Base-by-base conservation (phyloP, 2,329 filamentous ascomycete species). In the Fusarium sp. region DNA sequence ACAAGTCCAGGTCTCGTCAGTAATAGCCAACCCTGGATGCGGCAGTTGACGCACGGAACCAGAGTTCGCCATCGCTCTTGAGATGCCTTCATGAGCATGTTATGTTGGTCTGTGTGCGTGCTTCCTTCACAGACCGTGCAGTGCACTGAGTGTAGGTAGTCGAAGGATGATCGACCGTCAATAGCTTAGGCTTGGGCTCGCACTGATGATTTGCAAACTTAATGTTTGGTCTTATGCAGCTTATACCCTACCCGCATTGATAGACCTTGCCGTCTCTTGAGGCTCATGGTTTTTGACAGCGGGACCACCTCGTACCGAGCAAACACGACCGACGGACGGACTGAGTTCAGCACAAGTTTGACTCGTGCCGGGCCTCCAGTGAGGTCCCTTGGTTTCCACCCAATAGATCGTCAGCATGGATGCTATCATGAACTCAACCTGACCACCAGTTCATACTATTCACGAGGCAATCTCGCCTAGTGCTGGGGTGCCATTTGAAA, bases 361-460 rank as follows among this genome's bases (percentile, higher is more conserved):
- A 67, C 55, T 67, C 48, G 39, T 31, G 35, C 42, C 28, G 36
- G 29, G 7, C 10, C 5, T 45, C 26, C 24, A 19, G 42, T 59
- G 61, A 70, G 57, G 56, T 55, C 41, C 40, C 52, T 61, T 45
- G 24, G 43, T 53, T 65, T 36, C 55, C 49, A 54, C 52, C 52
- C 53, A 52, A 52, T 46, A 52, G 68, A 70, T 71, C 67, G 56
- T 54, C 68, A 63, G 55, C 69, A 67, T 68, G 65, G 65, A 70
- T 68, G 50, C 48, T 42, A 61, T 58, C 47, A 53, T 42, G 40
- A 60, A 53, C 58, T 46, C 49, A 53, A 64, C 47, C 58, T 56
- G 54, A 56, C 52, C 51, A 67, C 63, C 65, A 34, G 44, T 68
- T 64, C 67, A 67, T 64, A 34, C 31, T 34, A 62, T 68, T 55